Base-by-base conservation (phyloP, 768 basidiomycete species). In the Lentinula guzmanii region DNA sequence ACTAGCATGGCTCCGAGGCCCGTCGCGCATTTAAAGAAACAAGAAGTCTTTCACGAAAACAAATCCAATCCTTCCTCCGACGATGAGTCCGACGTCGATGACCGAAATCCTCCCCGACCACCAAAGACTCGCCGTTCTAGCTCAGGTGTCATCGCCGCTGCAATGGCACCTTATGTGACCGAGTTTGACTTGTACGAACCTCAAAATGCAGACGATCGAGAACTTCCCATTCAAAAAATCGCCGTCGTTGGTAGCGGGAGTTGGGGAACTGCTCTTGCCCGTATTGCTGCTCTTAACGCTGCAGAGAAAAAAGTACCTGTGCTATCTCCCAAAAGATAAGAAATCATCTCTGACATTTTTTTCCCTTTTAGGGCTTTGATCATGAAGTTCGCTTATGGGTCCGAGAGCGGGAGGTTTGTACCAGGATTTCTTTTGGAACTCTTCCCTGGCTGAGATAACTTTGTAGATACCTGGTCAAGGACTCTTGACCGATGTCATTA, bases 351-450 rank as follows among this genome's bases (percentile, higher is more conserved):
- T 60, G n/a, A 60, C 59, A 35, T 35, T 6, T 15, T 33, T 3
- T 52, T 24, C 18, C 0, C 28, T 34, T 6, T 39, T 3, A 60
- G 43, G 63, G 63, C 16, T 64, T 64, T 18, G 48, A 64, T 35
- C 60, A 54, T 13, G 63, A 64, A 58, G 63, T 64, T 9, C 63
- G 63, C 46, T 61, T 64, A 46, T 64, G 63, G 63, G 63, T 64
- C 13, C 63, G 61, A 37, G 63, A 64, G 41, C 60, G 61, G 10
- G 63, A 64, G 63, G 63, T 64, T 45, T 21, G 52, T 61, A n/a
- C 16, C 34, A 7, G 11, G 28, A 18, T 24, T 42, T 39, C 21
- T 9, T 21, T 46, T 18, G 6, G n/a, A 7, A n/a, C n/a, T 35
- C 7, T 8, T 28, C 2, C 13, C 28, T 50, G 9, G 28, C 31